A percentile compares a stretch with the other conserved stretches of the same genome.
Conservation (phyloP, 495 filamentous ascomycete genomes). For the Elaphomyces granulatus region DNA sequence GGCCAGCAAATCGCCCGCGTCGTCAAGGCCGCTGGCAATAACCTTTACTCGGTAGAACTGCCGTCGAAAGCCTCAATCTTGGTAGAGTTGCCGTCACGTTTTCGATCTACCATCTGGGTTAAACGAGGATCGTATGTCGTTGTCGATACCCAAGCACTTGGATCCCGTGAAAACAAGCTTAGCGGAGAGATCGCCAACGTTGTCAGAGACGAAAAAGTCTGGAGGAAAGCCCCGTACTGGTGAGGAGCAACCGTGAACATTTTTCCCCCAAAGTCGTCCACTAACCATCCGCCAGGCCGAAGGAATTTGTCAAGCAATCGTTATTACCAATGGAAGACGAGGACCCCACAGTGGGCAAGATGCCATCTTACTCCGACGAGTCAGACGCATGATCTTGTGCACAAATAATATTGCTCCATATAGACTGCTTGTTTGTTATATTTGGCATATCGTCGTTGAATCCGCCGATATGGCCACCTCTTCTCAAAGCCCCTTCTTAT, state of each 20-base stretch:
- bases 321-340: slow-evolving; percentile 39
- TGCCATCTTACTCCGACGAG: slow-evolving; percentile 65
- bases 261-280: too few relatives aligned
- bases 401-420: too few relatives aligned
- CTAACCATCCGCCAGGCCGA: slow-evolving; percentile 46
- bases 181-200: slow-evolving; percentile 86
- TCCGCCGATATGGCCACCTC: too few relatives aligned
- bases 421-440: too few relatives aligned
- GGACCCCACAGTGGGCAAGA: slow-evolving; percentile 62
- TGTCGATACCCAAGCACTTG: slow-evolving; percentile 53
- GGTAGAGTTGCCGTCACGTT: slow-evolving; percentile 64
- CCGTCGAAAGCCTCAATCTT: slow-evolving; percentile 42
- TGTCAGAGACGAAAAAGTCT: slow-evolving; percentile 77
- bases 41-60: slow-evolving; percentile 60
- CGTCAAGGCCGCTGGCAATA: slow-evolving; percentile 73
- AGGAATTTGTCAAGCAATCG: slow-evolving; percentile 56
- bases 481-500: too few relatives aligned
- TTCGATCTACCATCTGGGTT: slow-evolving; percentile 86
- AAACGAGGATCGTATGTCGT: slow-evolving; percentile 76
- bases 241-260: too few relatives aligned
- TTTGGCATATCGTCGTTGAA: too few relatives aligned
- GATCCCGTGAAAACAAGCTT: slow-evolving; percentile 62
- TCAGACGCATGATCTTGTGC: too few relatives aligned
- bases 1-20: slow-evolving; percentile 60
- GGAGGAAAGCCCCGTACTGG: slow-evolving; percentile 89